Evolutionary conservation across 2,329 filamentous ascomycete species (phyloP), one percentile per base, ranked within the genome.

Genomic region (Fusarium subtropicale): DNA sequence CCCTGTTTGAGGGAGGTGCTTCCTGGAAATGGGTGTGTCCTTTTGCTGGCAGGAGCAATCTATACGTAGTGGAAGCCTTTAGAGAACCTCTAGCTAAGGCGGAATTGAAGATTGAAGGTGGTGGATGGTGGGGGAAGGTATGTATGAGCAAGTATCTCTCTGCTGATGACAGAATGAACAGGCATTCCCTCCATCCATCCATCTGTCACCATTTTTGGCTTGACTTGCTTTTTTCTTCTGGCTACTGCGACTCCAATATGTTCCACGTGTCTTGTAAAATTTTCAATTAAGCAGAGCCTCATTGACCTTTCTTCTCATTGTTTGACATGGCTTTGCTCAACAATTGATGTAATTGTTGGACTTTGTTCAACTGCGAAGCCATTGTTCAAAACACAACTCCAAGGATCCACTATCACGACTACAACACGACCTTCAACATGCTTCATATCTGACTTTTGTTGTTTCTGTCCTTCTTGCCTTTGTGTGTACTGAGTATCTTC

Each of bases 161-260:
- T 36, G 33, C 33, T 69, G 68, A 71, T 64, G 71, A 65, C 65
- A 74, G 67, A 33, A 59, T 22, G 30, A 33, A 15, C 28, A 24
- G 30, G 31, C 46, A 24, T 42, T 42, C 39, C 47, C 11, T 50
- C 31, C 47, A 11, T 51, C 47, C 47, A 36, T 50, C n/a, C 33
- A 55, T 58, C 48, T 69, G 63, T 62, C 60, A 63, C 66, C 62
- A 57, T 69, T 63, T 64, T 69, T 67, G 71, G 56, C n/a, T 18
- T 26, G 22, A 60, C 51, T 74, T 72, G 63, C 64, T 65, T 74
- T 73, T 69, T 68, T 39, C 33, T 62, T 59, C 31, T 56, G 58
- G 54, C 45, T 51, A 60, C 50, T 64, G 46, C 45, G 56, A 58
- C 51, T 69, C 68, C 20, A 26, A 55, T 44, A 48, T 61, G 42